Evolutionary conservation across 1,139 yeast genomes (phyloP).

Genomic region (Lodderomyces orthopsilosis): DNA sequence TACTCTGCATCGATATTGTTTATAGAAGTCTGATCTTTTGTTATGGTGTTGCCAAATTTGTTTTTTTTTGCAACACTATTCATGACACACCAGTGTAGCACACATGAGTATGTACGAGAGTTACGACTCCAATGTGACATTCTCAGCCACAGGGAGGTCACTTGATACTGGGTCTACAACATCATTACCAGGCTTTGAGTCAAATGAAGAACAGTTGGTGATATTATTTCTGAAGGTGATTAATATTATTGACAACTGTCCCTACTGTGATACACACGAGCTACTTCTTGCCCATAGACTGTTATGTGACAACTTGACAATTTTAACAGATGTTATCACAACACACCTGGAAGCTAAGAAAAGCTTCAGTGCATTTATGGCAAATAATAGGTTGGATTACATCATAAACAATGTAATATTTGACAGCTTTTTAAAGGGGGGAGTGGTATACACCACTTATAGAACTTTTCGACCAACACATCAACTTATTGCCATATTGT

Average conservation of each 20-base stretch:
- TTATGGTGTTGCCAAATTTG: too few species aligned
- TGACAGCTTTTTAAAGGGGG: conserved; percentile 1
- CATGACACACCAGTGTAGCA: background rate
- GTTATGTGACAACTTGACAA: background rate
- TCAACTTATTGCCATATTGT: conserved; percentile 1
- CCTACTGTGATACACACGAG: conserved; percentile 4
- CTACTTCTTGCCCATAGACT: background rate
- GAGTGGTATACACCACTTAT: background rate
- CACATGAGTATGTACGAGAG: conserved; percentile 1
- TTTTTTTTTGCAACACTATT: conserved; percentile 9
- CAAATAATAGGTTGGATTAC: conserved; percentile 5
- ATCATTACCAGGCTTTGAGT: background rate
- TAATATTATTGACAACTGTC: conserved; percentile 9
- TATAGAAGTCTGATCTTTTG: background rate
- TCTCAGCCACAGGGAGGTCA: background rate
- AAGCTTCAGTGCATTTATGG: conserved; percentile 2
- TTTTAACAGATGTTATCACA: background rate
- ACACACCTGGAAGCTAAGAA: background rate
- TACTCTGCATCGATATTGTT: background rate
- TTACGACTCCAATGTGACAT: background rate
- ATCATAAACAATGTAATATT: conserved; percentile 1
- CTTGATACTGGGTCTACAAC: background rate
- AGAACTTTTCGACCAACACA: background rate
- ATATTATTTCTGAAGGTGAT: conserved; percentile 8
- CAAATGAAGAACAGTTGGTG: conserved; percentile 4